Evolutionary conservation across 78 protist species (phyloP).

Genomic region (slime mould (Dictyostelium discoideum)): DNA sequence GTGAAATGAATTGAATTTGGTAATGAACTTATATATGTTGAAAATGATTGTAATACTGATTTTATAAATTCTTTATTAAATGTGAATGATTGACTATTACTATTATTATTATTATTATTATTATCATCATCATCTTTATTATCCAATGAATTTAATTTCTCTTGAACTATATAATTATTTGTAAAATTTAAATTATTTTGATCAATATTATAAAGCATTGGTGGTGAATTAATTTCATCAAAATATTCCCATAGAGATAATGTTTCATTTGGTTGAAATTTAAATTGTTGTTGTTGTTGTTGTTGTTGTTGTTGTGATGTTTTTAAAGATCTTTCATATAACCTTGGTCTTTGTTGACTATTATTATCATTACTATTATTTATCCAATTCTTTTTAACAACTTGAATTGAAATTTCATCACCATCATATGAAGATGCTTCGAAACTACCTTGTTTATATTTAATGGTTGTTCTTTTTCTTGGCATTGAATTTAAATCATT

Average conservation of each 20-base stretch:
- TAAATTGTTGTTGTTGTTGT: conserved; percentile 16
- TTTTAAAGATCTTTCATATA: conserved; percentile 42
- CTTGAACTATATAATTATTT: conserved; percentile 41
- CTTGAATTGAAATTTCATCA: conserved; percentile 55
- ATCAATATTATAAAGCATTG: conserved; percentile 44
- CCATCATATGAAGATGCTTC: conserved; percentile 45
- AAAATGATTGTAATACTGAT: conserved; percentile 25
- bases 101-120: not conserved
- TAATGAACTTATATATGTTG: conserved; percentile 60
- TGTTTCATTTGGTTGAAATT: conserved; percentile 57
- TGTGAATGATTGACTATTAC: not conserved
- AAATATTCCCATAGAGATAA: conserved; percentile 65
- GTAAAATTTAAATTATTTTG: conserved; percentile 16
- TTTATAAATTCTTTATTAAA: conserved; percentile 19
- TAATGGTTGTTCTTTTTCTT: not conserved
- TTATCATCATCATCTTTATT: not conserved
- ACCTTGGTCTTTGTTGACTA: not conserved
- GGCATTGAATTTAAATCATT: not conserved
- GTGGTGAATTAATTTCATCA: conserved; percentile 46
- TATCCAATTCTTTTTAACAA: not conserved
- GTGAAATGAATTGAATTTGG: conserved; percentile 75
- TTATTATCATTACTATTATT: not conserved
- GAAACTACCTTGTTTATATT: not conserved
- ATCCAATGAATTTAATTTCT: not conserved
- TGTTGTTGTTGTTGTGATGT: not conserved